Evolutionary conservation across 1,284 basidiomycete species (phyloP), one percentile per base, ranked within the genome.

Genomic region (Stereum hirsutum): DNA sequence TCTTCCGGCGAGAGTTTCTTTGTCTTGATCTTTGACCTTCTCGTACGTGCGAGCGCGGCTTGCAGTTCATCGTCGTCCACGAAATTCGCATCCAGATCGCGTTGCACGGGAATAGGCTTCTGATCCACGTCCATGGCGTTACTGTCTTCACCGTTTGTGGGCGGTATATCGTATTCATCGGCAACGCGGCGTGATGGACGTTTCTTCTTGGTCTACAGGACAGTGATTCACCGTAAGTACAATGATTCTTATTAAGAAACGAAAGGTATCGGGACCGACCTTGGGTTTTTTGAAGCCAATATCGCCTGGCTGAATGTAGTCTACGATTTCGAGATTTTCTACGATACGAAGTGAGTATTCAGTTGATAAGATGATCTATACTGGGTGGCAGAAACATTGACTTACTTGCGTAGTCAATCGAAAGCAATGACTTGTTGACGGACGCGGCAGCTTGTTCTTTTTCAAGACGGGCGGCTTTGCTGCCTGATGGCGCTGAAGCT

Each of bases 61-160:
- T 97, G 93, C 30, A 99, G 74, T 57, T 99, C 96, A 62, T 99
- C 96, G 60, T 99, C 96, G 65, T 99, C 96, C 50, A 99, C 85
- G 61, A 98, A 88, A 65, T 97, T 95, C 48, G 74, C 72, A 54
- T 92, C 80, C 44, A 84, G 69, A 59, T 92, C 78, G 54, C 81
- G 69, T 53, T 66, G 65, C 52, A 78, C 70, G 48, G 78, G 75
- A 49, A 76, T 63, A 37, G 78, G 74, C 51, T 75, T 79, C 51
- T 77, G 68, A 54, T 92, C 91, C 47, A 91, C 75, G 39, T 87
- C 78, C 87, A 94, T 93, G 46, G 64, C 68, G 51, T 78, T 30
- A n/a, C n/a, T n/a, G 21, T 35, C 70, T 50, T 64, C 63, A 20
- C 58, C 43, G 27, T 51, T 27, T 12, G 34, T 60, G 28, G 63